These are phyloP conservation scores for Dalbergia cochinchinensis DNA, from an alignment of 306 rosid genomes.

Conservation along the genomic window DNA sequence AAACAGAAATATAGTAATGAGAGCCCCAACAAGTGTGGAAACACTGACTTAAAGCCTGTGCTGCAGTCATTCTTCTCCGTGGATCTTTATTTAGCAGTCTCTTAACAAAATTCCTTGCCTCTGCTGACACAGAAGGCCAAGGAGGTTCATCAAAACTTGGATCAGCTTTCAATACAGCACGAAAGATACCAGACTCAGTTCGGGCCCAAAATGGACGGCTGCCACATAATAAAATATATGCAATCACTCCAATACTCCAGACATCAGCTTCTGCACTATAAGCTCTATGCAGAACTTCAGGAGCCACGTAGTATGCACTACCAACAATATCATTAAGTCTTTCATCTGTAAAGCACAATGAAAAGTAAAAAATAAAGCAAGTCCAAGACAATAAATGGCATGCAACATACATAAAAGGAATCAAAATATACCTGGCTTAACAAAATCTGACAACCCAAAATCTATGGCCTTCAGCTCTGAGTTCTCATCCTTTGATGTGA, in stretches of 20 bases:
- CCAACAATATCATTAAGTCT: conserved; percentile 88
- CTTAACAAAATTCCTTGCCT: conserved; percentile 75
- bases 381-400: conserved; percentile 6
- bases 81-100: conserved; percentile 80
- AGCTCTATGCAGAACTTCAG: conserved; percentile 81
- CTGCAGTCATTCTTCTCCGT: conserved; percentile 81
- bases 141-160: conserved; percentile 83
- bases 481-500: conserved; percentile 75
- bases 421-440: conserved; percentile 69
- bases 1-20: conserved; percentile 1
- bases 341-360: conserved; percentile 67
- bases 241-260: conserved; percentile 90
- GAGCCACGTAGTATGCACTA: conserved; percentile 85
- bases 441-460: conserved; percentile 91
- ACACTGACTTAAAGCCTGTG: conserved; percentile 78
- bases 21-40: conserved; percentile 14
- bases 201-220: conserved; percentile 95
- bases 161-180: conserved; percentile 79
- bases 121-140: conserved; percentile 77
- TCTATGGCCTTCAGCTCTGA: conserved; percentile 87
- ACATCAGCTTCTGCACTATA: conserved; percentile 81
- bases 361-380: conserved; percentile 37
- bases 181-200: conserved; percentile 85
- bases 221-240: conserved; percentile 84
- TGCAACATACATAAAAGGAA: neutral